Evolutionary conservation across 75 land plant species (phyloP).

Genomic region (Sequoia sempervirens): DNA sequence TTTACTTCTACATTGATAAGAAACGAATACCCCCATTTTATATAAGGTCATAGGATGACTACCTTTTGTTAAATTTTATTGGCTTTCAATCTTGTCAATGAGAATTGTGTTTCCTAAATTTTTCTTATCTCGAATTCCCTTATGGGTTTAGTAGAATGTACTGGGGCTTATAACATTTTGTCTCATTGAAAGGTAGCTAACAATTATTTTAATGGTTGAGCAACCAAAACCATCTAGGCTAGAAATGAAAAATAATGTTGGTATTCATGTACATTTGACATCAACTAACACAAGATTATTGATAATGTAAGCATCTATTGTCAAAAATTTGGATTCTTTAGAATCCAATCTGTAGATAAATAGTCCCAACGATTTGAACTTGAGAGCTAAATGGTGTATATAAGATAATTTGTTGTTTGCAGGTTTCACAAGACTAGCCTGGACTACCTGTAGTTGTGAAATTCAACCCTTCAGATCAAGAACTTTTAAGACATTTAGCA

Average conservation of each 20-base stretch:
- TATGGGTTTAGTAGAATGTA: not conserved
- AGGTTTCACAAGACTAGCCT: conserved; percentile 60
- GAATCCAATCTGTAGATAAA: too few species aligned
- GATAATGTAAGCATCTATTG: too few species aligned
- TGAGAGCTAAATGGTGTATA: too few species aligned
- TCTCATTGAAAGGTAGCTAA: too few species aligned
- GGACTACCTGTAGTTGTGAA: conserved; percentile 86
- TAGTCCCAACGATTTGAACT: not conserved
- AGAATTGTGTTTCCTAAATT: too few species aligned
- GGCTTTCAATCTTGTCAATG: too few species aligned
- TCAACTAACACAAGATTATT: too few species aligned
- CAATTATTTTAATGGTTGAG: not conserved
- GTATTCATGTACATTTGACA: not conserved
- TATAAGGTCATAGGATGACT: too few species aligned
- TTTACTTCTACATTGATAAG: too few species aligned
- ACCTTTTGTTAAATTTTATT: too few species aligned
- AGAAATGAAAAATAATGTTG: not conserved
- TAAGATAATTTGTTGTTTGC: conserved; percentile 4
- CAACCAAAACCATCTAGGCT: not conserved
- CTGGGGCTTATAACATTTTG: not conserved
- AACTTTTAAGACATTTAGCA: conserved; percentile 68
- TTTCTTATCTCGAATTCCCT: not conserved
- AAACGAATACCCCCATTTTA: too few species aligned
- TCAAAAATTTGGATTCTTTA: not conserved
- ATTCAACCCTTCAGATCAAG: conserved; percentile 86